These are phyloP conservation scores for Cryomyces antarcticus DNA, from an alignment of 495 filamentous ascomycete genomes.

Conservation along the genomic window DNA sequence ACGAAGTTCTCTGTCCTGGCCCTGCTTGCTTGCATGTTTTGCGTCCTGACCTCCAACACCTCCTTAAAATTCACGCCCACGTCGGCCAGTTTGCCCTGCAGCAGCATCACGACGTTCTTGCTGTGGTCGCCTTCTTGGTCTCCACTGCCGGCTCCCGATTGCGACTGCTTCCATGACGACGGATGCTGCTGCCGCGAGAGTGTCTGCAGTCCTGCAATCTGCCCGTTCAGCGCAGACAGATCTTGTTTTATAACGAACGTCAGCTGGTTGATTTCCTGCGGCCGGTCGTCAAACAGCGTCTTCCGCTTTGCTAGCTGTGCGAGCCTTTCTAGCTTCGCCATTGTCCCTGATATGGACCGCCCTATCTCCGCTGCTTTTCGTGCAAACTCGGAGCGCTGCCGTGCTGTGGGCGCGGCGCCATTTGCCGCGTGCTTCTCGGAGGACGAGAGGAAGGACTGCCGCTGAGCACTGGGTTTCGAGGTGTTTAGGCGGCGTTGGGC, in stretches of 20 bases:
- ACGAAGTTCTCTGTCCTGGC: slow-evolving; percentile 92
- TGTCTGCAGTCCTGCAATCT: slow-evolving; percentile 62
- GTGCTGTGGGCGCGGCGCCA: slow-evolving; percentile 26
- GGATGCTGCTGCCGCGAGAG: slow-evolving; percentile 55
- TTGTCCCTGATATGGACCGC: slow-evolving; percentile 72
- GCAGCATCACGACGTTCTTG: slow-evolving; percentile 83
- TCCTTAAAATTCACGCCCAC: slow-evolving; percentile 93
- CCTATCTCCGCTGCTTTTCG: slow-evolving; percentile 72
- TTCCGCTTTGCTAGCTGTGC: slow-evolving; percentile 89
- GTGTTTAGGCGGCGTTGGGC: slow-evolving; percentile 53
- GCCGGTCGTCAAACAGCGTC: slow-evolving; percentile 89
- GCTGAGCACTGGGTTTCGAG: slow-evolving; percentile 52
- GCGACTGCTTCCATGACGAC: neutral
- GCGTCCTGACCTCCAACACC: slow-evolving; percentile 86
- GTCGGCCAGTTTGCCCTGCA: slow-evolving; percentile 88
- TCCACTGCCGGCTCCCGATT: slow-evolving; percentile 12
- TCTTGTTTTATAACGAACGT: slow-evolving; percentile 97
- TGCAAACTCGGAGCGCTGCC: slow-evolving; percentile 62
- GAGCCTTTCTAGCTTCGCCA: slow-evolving; percentile 80
- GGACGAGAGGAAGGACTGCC: slow-evolving; percentile 60
- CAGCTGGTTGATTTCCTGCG: slow-evolving; percentile 90
- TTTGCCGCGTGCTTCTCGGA: slow-evolving; percentile 50
- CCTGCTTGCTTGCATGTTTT: slow-evolving; percentile 91
- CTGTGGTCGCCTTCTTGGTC: slow-evolving; percentile 93
- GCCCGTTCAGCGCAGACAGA: slow-evolving; percentile 66